Percentiles rank a stretch among this genome's conserved stretches.
Conservation (phyloP, 202 grass and related monocot genomes). For the Bolboschoenoplectus hybrid region DNA sequence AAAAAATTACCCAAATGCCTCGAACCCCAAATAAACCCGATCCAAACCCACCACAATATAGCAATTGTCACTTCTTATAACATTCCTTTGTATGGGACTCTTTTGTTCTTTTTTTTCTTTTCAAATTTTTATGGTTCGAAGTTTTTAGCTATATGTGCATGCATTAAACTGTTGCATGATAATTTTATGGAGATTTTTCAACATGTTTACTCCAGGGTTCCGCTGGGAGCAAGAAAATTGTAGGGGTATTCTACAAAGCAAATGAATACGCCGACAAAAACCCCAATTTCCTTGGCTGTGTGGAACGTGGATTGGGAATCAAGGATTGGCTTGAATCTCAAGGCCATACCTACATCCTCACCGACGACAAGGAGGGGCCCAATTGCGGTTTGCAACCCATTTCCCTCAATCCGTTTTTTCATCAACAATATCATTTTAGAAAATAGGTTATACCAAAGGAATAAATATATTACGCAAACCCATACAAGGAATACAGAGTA, state of each 20-base stretch:
- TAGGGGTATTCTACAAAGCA: conserved; percentile 95
- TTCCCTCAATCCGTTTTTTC: conserved; percentile 9
- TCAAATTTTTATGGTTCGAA: background rate
- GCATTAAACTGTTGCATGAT: background rate
- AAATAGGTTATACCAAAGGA: background rate
- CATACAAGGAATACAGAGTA: background rate
- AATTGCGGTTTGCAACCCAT: conserved; percentile 60
- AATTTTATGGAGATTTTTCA: background rate
- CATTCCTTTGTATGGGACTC: background rate
- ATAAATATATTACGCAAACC: background rate
- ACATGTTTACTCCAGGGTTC: conserved; percentile 53
- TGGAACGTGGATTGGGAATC: conserved; percentile 76
- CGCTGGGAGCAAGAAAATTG: conserved; percentile 87
- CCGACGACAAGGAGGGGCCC: conserved; percentile 87
- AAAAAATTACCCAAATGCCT: background rate
- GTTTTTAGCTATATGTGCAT: background rate
- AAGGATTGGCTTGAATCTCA: conserved; percentile 81
- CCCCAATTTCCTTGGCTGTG: conserved; percentile 85
- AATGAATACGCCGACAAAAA: conserved; percentile 80
- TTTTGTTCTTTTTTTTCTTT: background rate
- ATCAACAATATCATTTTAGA: background rate
- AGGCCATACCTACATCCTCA: conserved; percentile 88
- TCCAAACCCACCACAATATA: background rate
- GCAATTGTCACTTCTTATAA: background rate
- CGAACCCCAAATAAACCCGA: background rate